phyloP scores from a whole-genome alignment of 192 early-diverging fungal species.

The Mortierella claussenii region DNA sequence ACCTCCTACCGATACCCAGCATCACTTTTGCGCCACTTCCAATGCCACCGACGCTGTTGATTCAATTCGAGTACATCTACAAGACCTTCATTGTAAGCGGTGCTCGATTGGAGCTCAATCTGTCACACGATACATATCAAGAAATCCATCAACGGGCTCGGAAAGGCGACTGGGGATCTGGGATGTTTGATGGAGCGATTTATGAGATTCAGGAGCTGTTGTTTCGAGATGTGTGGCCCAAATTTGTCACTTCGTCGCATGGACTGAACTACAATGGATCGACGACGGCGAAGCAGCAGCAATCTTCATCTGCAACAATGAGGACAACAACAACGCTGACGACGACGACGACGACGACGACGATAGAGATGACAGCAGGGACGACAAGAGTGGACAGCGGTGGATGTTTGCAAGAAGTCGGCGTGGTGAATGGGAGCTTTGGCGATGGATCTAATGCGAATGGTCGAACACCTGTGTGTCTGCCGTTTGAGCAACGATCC shows the following conservation, averaged over 20 bases:
- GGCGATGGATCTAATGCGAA: too few relatives aligned
- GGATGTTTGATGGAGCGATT: constrained; percentile 43
- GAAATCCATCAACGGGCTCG: constrained; percentile 29
- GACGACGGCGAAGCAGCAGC: neutral
- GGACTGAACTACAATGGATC: constrained; percentile 24
- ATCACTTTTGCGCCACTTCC: constrained; percentile 23
- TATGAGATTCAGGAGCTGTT: constrained; percentile 45
- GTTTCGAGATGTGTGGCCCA: constrained; percentile 52
- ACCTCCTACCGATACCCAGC: too few relatives aligned
- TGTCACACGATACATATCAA: constrained; percentile 26
- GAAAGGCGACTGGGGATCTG: constrained; percentile 29
- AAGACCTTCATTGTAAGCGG: constrained; percentile 38
- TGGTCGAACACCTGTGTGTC: too few relatives aligned
- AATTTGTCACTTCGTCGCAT: constrained; percentile 46
- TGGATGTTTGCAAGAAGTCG: too few relatives aligned
- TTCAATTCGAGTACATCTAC: constrained; percentile 50
- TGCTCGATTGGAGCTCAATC: constrained; percentile 39
- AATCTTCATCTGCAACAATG: neutral
- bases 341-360: too few relatives aligned
- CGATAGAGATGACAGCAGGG: too few relatives aligned
- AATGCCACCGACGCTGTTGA: constrained; percentile 45
- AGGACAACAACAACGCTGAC: neutral
- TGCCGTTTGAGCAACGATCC: too few relatives aligned
- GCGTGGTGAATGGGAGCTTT: too few relatives aligned
- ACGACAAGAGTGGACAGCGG: too few relatives aligned